Evolutionary conservation across 176 grass and related monocot genomes (phyloP), one percentile per base, ranked within the genome.

Genomic region (Carex myosuroides): DNA sequence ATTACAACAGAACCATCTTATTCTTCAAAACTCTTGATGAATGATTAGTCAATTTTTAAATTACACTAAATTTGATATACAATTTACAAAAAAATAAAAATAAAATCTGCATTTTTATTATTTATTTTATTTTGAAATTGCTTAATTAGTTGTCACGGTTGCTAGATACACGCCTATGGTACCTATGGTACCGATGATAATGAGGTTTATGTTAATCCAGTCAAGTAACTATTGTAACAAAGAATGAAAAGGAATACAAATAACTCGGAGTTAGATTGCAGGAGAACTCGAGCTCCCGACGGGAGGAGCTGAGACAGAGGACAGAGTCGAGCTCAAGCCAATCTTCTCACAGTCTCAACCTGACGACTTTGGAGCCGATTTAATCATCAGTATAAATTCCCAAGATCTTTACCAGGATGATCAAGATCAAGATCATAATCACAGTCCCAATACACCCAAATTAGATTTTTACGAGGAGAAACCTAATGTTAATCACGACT

Each of bases 251-350:
- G 14, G 1, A 44, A 71, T 46, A 46, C 21, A 71, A 8, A 71
- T 98, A 93, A 94, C 85, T 92, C 78, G 30, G 80, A 89, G 87
- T 84, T 95, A 95, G 89, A 92, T 90, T 94, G 82, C 95, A 98
- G 95, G 91, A 94, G 92, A 93, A 89, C 91, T 86, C 76, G 80
- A 85, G 83, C 48, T 65, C 86, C 73, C 71, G 81, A 84, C 87
- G 88, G 80, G 85, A 89, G 75, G 75, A 84, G 87, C 84, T 90
- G 80, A 92, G 16, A 39, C 57, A 55, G 84, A 66, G 22, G 80
- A 82, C 46, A 35, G 66, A 82, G 39, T 88, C 53, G 91, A 89
- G 60, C 79, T 84, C 60, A 44, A 85, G 29, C 97, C 97, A 35
- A 96, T 99, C 84, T 92, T 96, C 91, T 94, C 91, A 66, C 89